Evolutionary conservation across 2,329 filamentous ascomycete species (phyloP).

Genomic region (Cladophialophora yegresii): DNA sequence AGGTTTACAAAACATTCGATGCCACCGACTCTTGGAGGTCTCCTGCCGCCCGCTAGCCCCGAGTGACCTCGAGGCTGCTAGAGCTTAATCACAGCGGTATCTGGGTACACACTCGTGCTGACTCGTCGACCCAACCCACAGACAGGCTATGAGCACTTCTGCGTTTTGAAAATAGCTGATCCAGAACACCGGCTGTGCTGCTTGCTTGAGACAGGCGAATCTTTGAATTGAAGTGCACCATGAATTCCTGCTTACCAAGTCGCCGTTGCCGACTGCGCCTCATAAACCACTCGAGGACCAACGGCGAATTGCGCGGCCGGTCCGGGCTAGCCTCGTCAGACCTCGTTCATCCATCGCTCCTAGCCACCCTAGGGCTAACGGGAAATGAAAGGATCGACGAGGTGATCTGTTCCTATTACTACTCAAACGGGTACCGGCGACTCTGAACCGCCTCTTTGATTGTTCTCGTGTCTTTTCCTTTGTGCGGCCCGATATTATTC

Average conservation of each 20-base stretch:
- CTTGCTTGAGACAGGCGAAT: neutral
- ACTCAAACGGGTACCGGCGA: constrained; percentile 5
- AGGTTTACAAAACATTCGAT: neutral
- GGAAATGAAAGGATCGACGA: constrained; percentile 18
- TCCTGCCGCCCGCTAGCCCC: neutral
- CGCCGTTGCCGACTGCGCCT: neutral
- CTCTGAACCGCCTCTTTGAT: neutral
- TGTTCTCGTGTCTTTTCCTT: neutral
- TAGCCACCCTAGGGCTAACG: constrained; percentile 10
- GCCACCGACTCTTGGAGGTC: neutral
- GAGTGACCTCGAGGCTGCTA: constrained; percentile 4
- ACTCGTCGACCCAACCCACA: neutral
- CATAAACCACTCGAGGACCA: neutral
- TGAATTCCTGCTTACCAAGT: neutral
- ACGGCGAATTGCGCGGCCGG: neutral
- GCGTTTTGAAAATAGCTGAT: neutral
- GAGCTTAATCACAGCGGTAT: neutral
- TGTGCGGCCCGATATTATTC: neutral
- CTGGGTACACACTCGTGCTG: neutral
- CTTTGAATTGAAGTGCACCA: neutral
- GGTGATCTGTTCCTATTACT: constrained; percentile 13
- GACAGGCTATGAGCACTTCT: neutral
- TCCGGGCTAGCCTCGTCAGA: constrained; percentile 8
- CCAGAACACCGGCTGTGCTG: constrained; percentile 1
- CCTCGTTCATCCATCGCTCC: constrained; percentile 5